These are phyloP conservation scores for Eimeria brunetti DNA, from an alignment of 169 alveolate genomes.

Conservation along the genomic window DNA sequence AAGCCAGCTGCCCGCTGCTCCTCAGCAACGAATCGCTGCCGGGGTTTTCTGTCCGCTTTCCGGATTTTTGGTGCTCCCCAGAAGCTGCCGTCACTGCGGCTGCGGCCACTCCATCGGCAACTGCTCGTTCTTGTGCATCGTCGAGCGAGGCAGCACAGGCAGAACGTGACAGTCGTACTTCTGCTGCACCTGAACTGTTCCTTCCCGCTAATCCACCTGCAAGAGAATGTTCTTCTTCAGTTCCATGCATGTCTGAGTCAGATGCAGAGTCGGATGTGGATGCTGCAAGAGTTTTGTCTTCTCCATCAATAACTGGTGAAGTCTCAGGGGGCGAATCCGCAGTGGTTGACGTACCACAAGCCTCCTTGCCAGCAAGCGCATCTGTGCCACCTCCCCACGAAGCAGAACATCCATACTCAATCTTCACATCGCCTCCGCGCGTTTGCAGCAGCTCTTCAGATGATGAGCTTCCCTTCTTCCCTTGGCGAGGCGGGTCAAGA, in stretches of 20 bases:
- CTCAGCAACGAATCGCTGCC: background rate
- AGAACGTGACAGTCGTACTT: background rate
- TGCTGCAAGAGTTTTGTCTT: background rate
- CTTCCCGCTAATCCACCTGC: too few species aligned
- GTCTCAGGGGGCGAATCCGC: slow-evolving; percentile 24
- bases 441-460: background rate
- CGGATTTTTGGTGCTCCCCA: background rate
- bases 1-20: slow-evolving; percentile 15
- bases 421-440: background rate
- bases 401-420: background rate
- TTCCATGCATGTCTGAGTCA: background rate
- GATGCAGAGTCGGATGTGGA: background rate
- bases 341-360: slow-evolving; percentile 13
- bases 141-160: background rate
- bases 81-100: slow-evolving; percentile 8
- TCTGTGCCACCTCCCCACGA: background rate
- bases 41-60: background rate
- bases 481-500: background rate
- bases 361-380: background rate
- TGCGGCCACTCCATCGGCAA: slow-evolving; percentile 4
- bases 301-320: background rate
- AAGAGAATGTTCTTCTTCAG: background rate
- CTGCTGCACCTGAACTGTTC: background rate
- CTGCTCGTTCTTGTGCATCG: background rate
- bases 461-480: background rate